phyloP scores from a whole-genome alignment of 1,139 yeast species.

The Sugiyamaella pinicola region DNA sequence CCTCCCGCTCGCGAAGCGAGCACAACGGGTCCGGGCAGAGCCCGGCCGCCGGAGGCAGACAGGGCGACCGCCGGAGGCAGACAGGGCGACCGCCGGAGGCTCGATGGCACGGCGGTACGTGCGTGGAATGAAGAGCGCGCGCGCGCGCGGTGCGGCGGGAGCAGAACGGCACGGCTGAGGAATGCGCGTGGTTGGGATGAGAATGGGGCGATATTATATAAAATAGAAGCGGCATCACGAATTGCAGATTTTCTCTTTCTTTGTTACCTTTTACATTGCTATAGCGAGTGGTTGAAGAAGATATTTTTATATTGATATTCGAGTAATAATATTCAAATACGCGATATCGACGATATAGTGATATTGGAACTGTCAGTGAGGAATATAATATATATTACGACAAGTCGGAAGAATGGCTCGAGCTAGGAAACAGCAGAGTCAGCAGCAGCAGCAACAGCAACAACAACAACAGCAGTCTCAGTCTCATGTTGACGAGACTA shows the following conservation, averaged over 20 bases:
- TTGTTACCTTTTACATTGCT: not conserved
- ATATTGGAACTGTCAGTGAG: constrained; percentile 1
- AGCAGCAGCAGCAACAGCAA: constrained; percentile 2
- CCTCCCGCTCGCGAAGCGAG: too few relatives aligned
- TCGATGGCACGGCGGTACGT: too few relatives aligned
- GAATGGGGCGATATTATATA: not conserved
- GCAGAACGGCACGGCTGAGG: not conserved
- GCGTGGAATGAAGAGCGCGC: too few relatives aligned
- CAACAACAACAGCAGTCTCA: not conserved
- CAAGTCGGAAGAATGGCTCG: constrained; percentile 2
- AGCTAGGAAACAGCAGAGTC: not conserved
- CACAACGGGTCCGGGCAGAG: too few relatives aligned
- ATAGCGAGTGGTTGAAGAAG: constrained; percentile 13
- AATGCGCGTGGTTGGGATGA: not conserved
- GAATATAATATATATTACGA: constrained; percentile 1
- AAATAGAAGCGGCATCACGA: not conserved
- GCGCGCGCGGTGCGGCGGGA: not conserved
- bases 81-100: not conserved
- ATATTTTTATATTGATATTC: constrained; percentile 10
- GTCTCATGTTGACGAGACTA: constrained; percentile 2
- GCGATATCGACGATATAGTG: constrained; percentile 11
- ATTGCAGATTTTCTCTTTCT: not conserved
- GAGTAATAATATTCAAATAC: not conserved
- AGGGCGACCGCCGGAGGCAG: too few relatives aligned
- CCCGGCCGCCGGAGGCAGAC: too few relatives aligned